Percentiles rank a stretch among this genome's conserved stretches.
Conservation (phyloP, 371 early-diverging fungal species). For the Furculomyces boomerangus region DNA sequence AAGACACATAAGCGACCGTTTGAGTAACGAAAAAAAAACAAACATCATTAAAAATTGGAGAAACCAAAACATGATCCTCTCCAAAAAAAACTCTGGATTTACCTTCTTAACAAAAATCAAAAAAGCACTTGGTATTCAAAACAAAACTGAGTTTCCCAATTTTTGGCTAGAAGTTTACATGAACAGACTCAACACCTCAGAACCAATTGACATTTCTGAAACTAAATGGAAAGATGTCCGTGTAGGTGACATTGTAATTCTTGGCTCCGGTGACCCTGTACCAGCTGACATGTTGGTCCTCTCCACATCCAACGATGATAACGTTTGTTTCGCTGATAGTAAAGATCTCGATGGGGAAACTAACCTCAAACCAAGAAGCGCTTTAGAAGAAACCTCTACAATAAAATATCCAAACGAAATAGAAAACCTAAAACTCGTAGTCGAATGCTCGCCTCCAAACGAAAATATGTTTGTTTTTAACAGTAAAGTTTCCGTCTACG, state of each 20-base stretch:
- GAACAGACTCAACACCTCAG: neutral
- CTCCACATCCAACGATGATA: conserved; percentile 50
- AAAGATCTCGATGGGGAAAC: conserved; percentile 94
- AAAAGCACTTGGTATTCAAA: neutral
- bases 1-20: conserved; percentile 74
- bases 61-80: conserved; percentile 44
- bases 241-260: conserved; percentile 78
- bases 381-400: conserved; percentile 39
- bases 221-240: conserved; percentile 52
- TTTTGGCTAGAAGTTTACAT: neutral
- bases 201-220: conserved; percentile 17
- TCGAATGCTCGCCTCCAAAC: conserved; percentile 54
- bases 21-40: conserved; percentile 61
- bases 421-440: conserved; percentile 28
- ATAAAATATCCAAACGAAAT: conserved; percentile 44
- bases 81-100: neutral
- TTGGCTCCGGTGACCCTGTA: conserved; percentile 66
- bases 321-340: conserved; percentile 78
- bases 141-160: neutral
- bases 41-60: conserved; percentile 47
- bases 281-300: conserved; percentile 84
- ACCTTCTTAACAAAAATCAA: neutral
- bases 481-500: conserved; percentile 29
- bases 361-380: conserved; percentile 66
- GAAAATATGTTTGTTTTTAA: conserved; percentile 45